phyloP scores from a whole-genome alignment of 1,139 yeast genomes.

The Saccharomyces hybrid region DNA sequence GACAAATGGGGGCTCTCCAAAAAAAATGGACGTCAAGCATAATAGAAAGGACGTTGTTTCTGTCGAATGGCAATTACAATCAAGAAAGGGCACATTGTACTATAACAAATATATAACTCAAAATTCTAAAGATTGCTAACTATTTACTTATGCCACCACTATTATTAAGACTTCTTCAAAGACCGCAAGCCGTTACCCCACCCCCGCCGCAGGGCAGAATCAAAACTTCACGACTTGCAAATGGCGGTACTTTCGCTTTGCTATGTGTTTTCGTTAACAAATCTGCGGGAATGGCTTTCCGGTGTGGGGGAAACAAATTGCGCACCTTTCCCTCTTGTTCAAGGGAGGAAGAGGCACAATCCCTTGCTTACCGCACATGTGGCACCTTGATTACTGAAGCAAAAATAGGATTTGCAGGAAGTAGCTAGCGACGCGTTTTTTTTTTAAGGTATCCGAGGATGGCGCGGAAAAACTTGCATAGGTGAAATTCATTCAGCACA shows the following conservation, averaged over 20 bases:
- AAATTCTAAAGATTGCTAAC: neutral
- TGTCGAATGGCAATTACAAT: neutral
- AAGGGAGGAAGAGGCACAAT: neutral
- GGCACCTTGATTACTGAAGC: neutral
- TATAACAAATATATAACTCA: neutral
- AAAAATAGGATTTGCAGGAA: neutral
- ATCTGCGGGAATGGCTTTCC: neutral
- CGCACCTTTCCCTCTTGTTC: neutral
- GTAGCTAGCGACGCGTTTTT: neutral
- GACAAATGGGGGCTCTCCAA: constrained; percentile 36
- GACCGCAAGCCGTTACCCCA: neutral
- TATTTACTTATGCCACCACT: neutral
- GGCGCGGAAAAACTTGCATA: neutral
- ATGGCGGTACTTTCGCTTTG: neutral
- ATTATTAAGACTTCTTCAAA: neutral
- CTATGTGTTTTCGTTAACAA: neutral
- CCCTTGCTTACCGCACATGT: neutral
- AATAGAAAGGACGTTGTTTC: too few relatives aligned
- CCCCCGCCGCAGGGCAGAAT: neutral
- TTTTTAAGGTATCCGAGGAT: neutral
- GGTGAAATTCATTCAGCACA: neutral
- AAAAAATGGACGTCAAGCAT: neutral
- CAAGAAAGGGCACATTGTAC: neutral
- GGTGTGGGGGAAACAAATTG: neutral
- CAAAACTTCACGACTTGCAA: neutral